Conservation (phyloP, 306 rosid species). For the Vigna mungo region DNA sequence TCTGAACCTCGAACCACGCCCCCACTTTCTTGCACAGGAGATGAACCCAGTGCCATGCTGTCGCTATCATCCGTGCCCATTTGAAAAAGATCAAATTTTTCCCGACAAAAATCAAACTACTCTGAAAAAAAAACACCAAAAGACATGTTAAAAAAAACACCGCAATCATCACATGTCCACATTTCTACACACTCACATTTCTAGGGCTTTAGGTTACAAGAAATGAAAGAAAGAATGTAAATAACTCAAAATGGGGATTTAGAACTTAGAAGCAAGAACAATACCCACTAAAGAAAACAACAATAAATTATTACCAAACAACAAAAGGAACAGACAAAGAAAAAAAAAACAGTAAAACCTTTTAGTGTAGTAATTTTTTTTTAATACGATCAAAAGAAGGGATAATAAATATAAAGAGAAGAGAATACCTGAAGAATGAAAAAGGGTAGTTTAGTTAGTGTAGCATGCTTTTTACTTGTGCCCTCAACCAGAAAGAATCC, state of each 20-base stretch:
- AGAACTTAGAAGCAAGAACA: slow-evolving; percentile 36
- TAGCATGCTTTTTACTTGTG: slow-evolving; percentile 9
- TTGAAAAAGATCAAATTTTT: slow-evolving; percentile 38
- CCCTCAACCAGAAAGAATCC: slow-evolving; percentile 29
- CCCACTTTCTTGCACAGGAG: slow-evolving; percentile 38
- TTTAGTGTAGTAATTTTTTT: not conserved
- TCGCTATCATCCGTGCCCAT: slow-evolving; percentile 67
- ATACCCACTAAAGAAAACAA: slow-evolving; percentile 35
- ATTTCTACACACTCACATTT: not conserved
- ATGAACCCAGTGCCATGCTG: slow-evolving; percentile 36
- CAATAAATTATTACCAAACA: not conserved
- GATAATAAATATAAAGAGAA: not conserved
- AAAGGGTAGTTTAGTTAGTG: not conserved
- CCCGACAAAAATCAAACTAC: slow-evolving; percentile 52
- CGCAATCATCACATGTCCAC: slow-evolving; percentile 32
- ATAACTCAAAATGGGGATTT: slow-evolving; percentile 35
- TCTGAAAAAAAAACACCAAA: slow-evolving; percentile 13
- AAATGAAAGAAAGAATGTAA: slow-evolving; percentile 13
- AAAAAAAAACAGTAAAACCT: not conserved
- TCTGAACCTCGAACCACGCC: slow-evolving; percentile 36
- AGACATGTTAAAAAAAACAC: not conserved
- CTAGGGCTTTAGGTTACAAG: slow-evolving; percentile 52
- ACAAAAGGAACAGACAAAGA: not conserved
- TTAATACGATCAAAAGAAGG: not conserved
- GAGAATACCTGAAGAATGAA: slow-evolving; percentile 55